These are phyloP conservation scores for Scortechinia acanthostroma DNA, from an alignment of 2,329 filamentous ascomycete genomes.

Conservation along the genomic window DNA sequence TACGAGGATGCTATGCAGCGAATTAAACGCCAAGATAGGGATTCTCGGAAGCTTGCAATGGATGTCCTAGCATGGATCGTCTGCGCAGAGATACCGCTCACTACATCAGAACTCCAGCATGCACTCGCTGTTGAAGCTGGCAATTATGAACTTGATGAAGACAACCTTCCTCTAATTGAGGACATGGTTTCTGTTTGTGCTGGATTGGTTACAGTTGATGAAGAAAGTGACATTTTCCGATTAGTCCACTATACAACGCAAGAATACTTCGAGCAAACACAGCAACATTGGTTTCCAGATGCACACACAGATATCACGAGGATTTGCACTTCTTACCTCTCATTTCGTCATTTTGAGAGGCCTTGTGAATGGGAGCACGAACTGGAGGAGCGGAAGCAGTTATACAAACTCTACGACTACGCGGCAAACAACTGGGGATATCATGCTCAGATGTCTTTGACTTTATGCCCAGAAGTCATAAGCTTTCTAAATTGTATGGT, in stretches of 20 bases:
- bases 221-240: constrained; percentile 24
- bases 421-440: neutral
- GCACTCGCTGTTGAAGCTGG: constrained; percentile 27
- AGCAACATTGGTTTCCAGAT: constrained; percentile 16
- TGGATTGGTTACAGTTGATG: constrained; percentile 30
- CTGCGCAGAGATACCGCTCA: constrained; percentile 22
- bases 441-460: neutral
- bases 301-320: constrained; percentile 15
- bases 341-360: constrained; percentile 14
- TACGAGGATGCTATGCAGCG: constrained; percentile 32
- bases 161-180: constrained; percentile 20
- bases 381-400: neutral
- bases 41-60: constrained; percentile 23
- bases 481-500: neutral
- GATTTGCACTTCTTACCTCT: constrained; percentile 25
- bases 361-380: neutral
- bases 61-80: constrained; percentile 29
- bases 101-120: constrained; percentile 24
- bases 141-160: constrained; percentile 16
- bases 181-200: constrained; percentile 26
- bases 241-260: constrained; percentile 36
- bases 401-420: neutral
- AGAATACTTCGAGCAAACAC: constrained; percentile 27
- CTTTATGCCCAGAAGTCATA: too few species aligned
- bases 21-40: constrained; percentile 25